A percentile compares a stretch with the other conserved stretches of the same genome.
phyloP scores from a whole-genome alignment of 2,329 filamentous ascomycete species.

The Fusarium concolor region DNA sequence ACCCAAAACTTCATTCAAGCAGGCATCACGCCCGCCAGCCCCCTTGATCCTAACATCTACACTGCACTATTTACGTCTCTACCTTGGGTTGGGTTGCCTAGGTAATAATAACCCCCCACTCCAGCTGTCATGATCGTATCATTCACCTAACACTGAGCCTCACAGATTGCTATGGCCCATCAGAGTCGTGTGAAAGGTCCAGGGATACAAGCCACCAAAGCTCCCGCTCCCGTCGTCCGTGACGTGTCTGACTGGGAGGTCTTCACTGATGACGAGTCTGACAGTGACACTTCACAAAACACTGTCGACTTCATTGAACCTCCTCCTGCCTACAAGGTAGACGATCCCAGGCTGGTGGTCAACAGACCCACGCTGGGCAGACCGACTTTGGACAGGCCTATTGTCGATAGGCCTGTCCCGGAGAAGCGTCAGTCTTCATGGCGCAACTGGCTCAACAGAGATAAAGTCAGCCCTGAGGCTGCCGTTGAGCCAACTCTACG shows the following conservation, averaged over 20 bases:
- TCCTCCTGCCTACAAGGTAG: constrained; percentile 27
- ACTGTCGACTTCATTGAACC: constrained; percentile 25
- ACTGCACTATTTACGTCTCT: constrained; percentile 20
- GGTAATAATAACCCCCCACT: constrained; percentile 29
- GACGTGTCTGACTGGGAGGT: constrained; percentile 31
- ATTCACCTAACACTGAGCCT: constrained; percentile 17
- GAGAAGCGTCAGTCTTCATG: constrained; percentile 31
- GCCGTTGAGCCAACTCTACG: constrained; percentile 14
- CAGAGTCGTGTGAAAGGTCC: constrained; percentile 26
- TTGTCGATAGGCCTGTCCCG: constrained; percentile 25
- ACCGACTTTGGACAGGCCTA: constrained; percentile 27
- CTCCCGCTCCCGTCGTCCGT: constrained; percentile 24
- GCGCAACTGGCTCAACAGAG: constrained; percentile 25
- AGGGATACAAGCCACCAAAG: constrained; percentile 20
- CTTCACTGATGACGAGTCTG: constrained; percentile 26
- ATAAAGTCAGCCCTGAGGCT: constrained; percentile 18
- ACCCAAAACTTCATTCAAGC: constrained; percentile 17
- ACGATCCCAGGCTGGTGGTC: constrained; percentile 18
- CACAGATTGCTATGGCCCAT: constrained; percentile 22
- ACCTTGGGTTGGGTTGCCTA: constrained; percentile 21
- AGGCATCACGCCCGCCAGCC: constrained; percentile 10
- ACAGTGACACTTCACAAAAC: constrained; percentile 26
- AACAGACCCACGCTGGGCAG: constrained; percentile 25
- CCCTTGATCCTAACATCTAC: constrained; percentile 24
- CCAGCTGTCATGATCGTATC: constrained; percentile 12